Evolutionary conservation across 2,329 filamentous ascomycete species (phyloP), one percentile per base, ranked within the genome.

Genomic region (Fusarium illudens): DNA sequence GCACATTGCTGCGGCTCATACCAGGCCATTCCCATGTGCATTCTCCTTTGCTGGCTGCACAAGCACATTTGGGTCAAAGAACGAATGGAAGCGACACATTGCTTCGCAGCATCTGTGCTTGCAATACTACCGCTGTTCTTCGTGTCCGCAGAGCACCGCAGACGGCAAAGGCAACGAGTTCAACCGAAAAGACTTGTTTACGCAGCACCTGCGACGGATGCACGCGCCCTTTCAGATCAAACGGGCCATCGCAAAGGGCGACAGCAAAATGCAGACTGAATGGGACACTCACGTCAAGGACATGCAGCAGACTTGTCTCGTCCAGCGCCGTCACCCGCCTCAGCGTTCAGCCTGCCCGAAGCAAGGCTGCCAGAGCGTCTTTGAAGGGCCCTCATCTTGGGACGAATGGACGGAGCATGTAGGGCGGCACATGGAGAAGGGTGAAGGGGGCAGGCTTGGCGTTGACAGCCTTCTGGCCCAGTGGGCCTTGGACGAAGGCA

Each of bases 71-170:
- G 90, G 90, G 2, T 95, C 92, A 15, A 98, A 97, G 80, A 97
- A 98, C 75, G 95, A 98, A 78, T 99, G 95, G 95, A 98, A 98
- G 79, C 88, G 95, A 4, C 96, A 99, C 75, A 93, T 97, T 75
- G 87, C 89, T 15, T 97, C 93, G 0, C 93, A 97, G 72, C 96
- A 99, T 79, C 86, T 99, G 20, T 90, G 88, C 68, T 76, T 90
- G 17, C 85, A 86, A 50, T 90, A 86, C 69, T 90, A 90, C 71
- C 84, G 88, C 19, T 90, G 88, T 67, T 90, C 88, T 0, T 81
- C 84, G 2, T 90, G 88, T 61, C 84, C 87, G 0, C 82, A 84
- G 60, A 84, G 79, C 59, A 81, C 81, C 2, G 78, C 80, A 0
- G 86, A 88, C 62, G 86, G 86, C 32, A 88, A 86, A 66, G 86